phyloP scores from a whole-genome alignment of 2,329 filamentous ascomycete species.

The Diatrype stigma region DNA sequence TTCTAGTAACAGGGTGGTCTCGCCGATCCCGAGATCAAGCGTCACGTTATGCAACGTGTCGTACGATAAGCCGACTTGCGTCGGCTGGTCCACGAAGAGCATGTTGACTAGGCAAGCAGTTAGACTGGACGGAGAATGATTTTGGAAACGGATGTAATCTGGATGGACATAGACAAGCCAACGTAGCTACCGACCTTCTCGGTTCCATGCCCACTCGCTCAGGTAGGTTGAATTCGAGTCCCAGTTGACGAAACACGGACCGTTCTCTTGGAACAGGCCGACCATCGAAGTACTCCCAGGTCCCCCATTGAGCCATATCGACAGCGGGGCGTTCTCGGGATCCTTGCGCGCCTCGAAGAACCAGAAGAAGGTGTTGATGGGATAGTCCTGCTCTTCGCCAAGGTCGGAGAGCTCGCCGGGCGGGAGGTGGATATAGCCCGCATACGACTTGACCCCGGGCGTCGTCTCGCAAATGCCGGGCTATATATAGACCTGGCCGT shows the following conservation, averaged over 20 bases:
- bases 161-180: not conserved
- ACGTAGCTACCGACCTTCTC: slow-evolving; percentile 24
- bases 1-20: slow-evolving; percentile 24
- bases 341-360: slow-evolving; percentile 31
- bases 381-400: slow-evolving; percentile 43
- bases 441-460: slow-evolving; percentile 56
- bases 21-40: slow-evolving; percentile 36
- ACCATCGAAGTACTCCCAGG: slow-evolving; percentile 54
- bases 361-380: slow-evolving; percentile 42
- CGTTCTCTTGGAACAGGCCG: slow-evolving; percentile 47
- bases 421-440: slow-evolving; percentile 56
- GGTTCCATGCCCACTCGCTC: slow-evolving; percentile 58
- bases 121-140: too few relatives aligned
- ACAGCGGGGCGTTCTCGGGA: slow-evolving; percentile 33
- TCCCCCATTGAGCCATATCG: slow-evolving; percentile 57
- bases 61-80: slow-evolving; percentile 59
- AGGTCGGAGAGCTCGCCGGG: slow-evolving; percentile 32
- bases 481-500: slow-evolving; percentile 24
- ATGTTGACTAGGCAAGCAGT: slow-evolving; percentile 51
- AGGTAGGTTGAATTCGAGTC: slow-evolving; percentile 42
- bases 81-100: slow-evolving; percentile 49
- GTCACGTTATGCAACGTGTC: slow-evolving; percentile 56
- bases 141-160: not conserved
- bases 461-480: slow-evolving; percentile 51
- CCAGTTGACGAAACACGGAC: slow-evolving; percentile 41